Evolutionary conservation across 495 filamentous ascomycete species (phyloP).

Genomic region (Penicillium steckii): DNA sequence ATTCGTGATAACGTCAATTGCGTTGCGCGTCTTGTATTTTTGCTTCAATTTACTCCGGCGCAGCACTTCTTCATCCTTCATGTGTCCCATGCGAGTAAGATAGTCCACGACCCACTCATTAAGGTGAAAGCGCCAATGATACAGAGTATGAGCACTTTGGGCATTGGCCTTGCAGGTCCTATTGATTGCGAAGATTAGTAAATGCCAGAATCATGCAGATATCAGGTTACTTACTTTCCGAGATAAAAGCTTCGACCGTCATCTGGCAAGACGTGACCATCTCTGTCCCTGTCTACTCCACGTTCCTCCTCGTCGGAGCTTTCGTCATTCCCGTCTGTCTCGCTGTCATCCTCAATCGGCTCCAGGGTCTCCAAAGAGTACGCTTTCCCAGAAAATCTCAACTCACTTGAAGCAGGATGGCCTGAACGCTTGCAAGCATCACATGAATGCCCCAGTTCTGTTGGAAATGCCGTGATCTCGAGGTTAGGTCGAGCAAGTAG

Average conservation of each 20-base stretch:
- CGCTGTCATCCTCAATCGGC: conserved; percentile 49
- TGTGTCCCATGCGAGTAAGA: conserved; percentile 54
- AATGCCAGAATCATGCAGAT: not conserved
- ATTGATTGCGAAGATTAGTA: not conserved
- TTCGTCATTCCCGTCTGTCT: conserved; percentile 36
- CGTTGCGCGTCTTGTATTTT: conserved; percentile 51
- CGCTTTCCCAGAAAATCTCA: conserved; percentile 64
- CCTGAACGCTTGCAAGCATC: conserved; percentile 73
- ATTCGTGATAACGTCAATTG: conserved; percentile 53
- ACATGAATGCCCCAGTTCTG: conserved; percentile 50
- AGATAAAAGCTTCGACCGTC: conserved; percentile 40
- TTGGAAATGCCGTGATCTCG: conserved; percentile 34
- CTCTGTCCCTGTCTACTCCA: conserved; percentile 23
- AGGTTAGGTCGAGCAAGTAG: conserved; percentile 63
- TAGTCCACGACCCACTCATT: conserved; percentile 67
- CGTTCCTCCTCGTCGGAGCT: conserved; percentile 33
- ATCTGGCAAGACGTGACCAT: conserved; percentile 33
- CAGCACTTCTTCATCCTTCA: conserved; percentile 51
- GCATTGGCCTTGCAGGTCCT: conserved; percentile 68
- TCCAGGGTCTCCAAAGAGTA: conserved; percentile 71
- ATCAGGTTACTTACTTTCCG: conserved; percentile 36
- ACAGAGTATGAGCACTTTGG: conserved; percentile 63
- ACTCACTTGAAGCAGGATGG: conserved; percentile 62
- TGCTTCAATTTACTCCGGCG: conserved; percentile 51
- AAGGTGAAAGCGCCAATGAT: conserved; percentile 75